These are phyloP conservation scores for Ustilago crameri DNA, from an alignment of 1,284 basidiomycete species.

Conservation along the genomic window DNA sequence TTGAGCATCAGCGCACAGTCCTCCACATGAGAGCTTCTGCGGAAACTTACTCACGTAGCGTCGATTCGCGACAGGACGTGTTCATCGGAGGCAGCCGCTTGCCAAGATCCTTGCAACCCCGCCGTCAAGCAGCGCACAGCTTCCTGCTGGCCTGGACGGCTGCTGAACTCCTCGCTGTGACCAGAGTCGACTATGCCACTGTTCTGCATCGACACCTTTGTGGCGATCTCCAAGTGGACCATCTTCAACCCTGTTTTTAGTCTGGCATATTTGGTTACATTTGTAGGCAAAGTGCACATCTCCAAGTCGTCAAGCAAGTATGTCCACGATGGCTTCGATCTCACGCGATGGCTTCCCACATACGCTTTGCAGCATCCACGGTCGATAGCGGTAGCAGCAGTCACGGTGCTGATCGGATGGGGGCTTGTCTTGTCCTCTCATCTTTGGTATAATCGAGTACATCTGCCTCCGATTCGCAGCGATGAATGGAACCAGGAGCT, in stretches of 20 bases:
- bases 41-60: too few species aligned
- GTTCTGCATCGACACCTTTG: slow-evolving; percentile 28
- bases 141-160: neutral
- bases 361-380: neutral
- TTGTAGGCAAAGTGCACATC: slow-evolving; percentile 12
- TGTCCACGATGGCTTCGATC: slow-evolving; percentile 2
- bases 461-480: slow-evolving; percentile 17
- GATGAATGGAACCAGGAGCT: slow-evolving; percentile 43
- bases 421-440: slow-evolving; percentile 23
- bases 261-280: slow-evolving; percentile 11
- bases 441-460: slow-evolving; percentile 36
- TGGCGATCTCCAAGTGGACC: slow-evolving; percentile 19
- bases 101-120: neutral
- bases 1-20: too few species aligned
- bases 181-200: slow-evolving; percentile 14
- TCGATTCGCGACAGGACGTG: too few species aligned
- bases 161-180: neutral
- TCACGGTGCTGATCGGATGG: slow-evolving; percentile 19
- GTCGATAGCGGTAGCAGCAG: slow-evolving; percentile 5
- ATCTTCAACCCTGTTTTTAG: slow-evolving; percentile 37
- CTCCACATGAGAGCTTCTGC: too few species aligned
- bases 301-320: slow-evolving; percentile 11
- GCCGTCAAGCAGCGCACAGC: too few species aligned
- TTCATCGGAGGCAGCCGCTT: too few species aligned
- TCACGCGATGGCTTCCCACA: neutral